Evolutionary conservation across 129 eudicot species (phyloP), one percentile per base, ranked within the genome.

Genomic region (Calendula officinalis): DNA sequence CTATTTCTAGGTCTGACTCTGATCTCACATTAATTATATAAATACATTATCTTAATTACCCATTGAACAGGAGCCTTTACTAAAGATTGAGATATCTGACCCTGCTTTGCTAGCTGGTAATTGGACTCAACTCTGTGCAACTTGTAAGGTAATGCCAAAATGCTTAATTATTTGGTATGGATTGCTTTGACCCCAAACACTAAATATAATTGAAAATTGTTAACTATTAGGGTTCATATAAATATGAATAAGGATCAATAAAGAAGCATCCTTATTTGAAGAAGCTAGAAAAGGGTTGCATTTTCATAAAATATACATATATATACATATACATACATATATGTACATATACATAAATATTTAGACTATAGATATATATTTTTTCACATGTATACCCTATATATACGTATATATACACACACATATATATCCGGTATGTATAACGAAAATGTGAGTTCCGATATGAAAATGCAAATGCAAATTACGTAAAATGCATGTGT

Each of bases 61-160:
- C 60, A 60, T 45, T 64, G 61, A 41, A 33, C 77, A 94, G 97
- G 99, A 89, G 84, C 99, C 99, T 43, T 71, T 94, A 74, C 53
- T 86, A 56, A 94, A 86, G 77, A 78, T 86, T 71, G 97, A 94
- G 59, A 80, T 83, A 36, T 68, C 76, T 36, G 83, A 89, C 73
- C 94, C 94, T 33, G 90, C 89, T 72, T 71, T 89, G 69, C 75
- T 89, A 47, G 82, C 90, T 70, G 90, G 96, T 33, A 85, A 89
- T 75, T 89, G 96, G 96, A 82, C 90, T 63, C 92, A 82, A 78
- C 94, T 89, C 44, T 89, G 94, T 60, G 64, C 88, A 49, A 89
- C 96, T 64, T 89, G 96, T 88, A 89, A 89, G 96, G 94, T 81
- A 54, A 69, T 41, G 30, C 2, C 30, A 22, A 22, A 22, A n/a